These are phyloP conservation scores for Trichosanthes truncata DNA, from an alignment of 306 rosid species.

Conservation along the genomic window DNA sequence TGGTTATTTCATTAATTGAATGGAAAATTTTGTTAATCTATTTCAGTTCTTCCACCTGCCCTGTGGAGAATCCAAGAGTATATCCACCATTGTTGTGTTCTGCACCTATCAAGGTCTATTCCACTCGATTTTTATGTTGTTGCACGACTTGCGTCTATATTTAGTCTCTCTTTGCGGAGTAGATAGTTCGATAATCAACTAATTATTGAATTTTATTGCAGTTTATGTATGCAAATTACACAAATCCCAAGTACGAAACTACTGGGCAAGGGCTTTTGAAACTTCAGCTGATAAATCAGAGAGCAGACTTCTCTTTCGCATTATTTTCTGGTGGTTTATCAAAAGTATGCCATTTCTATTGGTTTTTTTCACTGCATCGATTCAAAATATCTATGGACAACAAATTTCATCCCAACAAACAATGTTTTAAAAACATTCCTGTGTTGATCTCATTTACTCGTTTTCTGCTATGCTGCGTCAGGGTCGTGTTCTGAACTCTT, in stretches of 20 bases:
- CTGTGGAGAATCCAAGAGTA: conserved; percentile 35
- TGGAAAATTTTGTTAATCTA: not conserved
- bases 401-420: not conserved
- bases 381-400: not conserved
- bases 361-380: not conserved
- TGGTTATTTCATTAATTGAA: not conserved
- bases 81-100: conserved; percentile 64
- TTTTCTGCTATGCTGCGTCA: not conserved
- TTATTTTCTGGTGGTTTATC: conserved; percentile 75
- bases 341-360: conserved; percentile 25
- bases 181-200: not conserved
- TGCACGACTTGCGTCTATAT: not conserved
- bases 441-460: not conserved
- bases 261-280: conserved; percentile 64
- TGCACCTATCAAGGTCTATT: conserved; percentile 78
- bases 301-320: conserved; percentile 77
- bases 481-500: not conserved
- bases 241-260: conserved; percentile 36
- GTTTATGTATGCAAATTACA: conserved; percentile 82
- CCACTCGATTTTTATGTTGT: not conserved
- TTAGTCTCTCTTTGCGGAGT: not conserved
- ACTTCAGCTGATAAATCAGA: conserved; percentile 84
- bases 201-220: conserved; percentile 28
- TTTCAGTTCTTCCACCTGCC: conserved; percentile 69
- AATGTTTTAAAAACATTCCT: not conserved